phyloP scores from a whole-genome alignment of 2,329 filamentous ascomycete species.

The Fusarium ramigenum region DNA sequence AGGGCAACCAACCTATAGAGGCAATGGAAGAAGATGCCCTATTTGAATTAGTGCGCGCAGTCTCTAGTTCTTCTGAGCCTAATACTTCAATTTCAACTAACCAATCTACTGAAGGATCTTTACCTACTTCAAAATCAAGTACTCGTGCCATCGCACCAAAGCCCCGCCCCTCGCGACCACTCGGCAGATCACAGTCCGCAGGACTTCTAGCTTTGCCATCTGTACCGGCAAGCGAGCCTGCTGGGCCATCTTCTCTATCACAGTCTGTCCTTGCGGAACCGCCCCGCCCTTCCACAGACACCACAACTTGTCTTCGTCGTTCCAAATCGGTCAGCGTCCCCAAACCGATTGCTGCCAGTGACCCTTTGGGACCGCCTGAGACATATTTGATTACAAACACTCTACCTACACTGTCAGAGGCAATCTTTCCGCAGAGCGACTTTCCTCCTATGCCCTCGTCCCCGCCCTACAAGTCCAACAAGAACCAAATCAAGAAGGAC shows the following conservation, averaged over 20 bases:
- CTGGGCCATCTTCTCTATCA: constrained; percentile 54
- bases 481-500: constrained; percentile 71
- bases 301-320: constrained; percentile 50
- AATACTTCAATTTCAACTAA: constrained; percentile 31
- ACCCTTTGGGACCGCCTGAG: constrained; percentile 50
- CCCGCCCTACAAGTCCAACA: constrained; percentile 63
- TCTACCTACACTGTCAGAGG: constrained; percentile 47
- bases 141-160: constrained; percentile 21
- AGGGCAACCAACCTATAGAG: background rate
- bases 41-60: constrained; percentile 34
- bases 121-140: constrained; percentile 23
- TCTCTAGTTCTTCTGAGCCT: constrained; percentile 32
- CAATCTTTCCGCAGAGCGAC: constrained; percentile 57
- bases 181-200: constrained; percentile 51
- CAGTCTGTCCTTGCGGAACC: constrained; percentile 35
- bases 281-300: constrained; percentile 43
- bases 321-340: constrained; percentile 50
- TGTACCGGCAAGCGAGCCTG: constrained; percentile 61
- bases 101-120: constrained; percentile 22
- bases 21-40: constrained; percentile 24
- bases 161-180: constrained; percentile 36
- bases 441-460: constrained; percentile 51
- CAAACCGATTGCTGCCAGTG: constrained; percentile 57
- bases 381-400: constrained; percentile 27
- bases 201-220: constrained; percentile 50